Base-by-base conservation (phyloP, 2,329 filamentous ascomycete genomes). In the Colletotrichum gloeosporioides region DNA sequence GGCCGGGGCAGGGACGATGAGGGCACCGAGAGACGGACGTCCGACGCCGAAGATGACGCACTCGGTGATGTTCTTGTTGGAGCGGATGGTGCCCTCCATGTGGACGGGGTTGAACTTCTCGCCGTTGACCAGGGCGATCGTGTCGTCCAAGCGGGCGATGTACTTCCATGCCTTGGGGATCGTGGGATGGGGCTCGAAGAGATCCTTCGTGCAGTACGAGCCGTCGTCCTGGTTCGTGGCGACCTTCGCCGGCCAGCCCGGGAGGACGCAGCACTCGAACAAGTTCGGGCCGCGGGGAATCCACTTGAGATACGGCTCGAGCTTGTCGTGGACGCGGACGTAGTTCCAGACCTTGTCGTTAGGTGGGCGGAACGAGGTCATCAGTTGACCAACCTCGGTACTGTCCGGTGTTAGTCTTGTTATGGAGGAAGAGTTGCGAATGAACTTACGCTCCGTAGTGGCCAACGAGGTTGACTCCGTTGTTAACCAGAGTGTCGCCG, bases 101-200 rank as follows among this genome's bases (percentile, higher is more conserved):
- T 90, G 89, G 3, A 89, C 88, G 2, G 92, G 92, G 78, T 94
- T 92, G 76, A 94, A 93, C 78, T 94, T 94, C 84, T 94, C 93
- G 3, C 93, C 92, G 8, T 92, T 94, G 12, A 90, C 84, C 6
- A 94, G 86, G 0, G 90, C 90, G 44, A 94, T 87, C 69, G 92
- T 92, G 4, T 90, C 88, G 78, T 94, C 93, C 1, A 89, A 88
- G 53, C 93, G 86, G 2, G 90, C 91, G 69, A 92, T 88, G 79
- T 93, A 93, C 39, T 88, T 87, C 92, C 92, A 94, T 0, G 91
- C 90, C 70, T 89, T 84, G 1, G 82, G 73, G 9, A 91, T 89
- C 0, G 78, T 84, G 1, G 86, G 79, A 79, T 94, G 92, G 2
- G 85, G 84, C 69, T 88, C 87, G 76, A 94, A 94, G 2, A 94